Conservation (phyloP, 1,284 basidiomycete genomes). For the Sphaerobolus stellatus region DNA sequence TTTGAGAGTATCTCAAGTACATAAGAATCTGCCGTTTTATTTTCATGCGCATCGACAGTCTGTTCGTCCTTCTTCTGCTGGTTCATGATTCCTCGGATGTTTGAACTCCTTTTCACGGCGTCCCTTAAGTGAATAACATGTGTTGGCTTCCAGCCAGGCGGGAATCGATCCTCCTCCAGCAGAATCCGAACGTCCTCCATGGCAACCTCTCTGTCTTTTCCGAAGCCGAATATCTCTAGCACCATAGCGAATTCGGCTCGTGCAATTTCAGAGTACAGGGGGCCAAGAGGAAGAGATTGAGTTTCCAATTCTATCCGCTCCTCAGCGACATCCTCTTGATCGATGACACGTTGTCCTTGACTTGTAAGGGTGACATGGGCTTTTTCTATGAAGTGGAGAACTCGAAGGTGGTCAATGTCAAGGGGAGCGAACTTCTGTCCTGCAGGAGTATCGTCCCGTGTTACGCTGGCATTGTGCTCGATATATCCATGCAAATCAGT, state of each 20-base stretch:
- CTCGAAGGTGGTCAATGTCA: constrained; percentile 20
- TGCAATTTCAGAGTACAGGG: background rate
- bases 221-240: background rate
- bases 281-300: background rate
- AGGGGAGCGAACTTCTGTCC: background rate
- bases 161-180: constrained; percentile 44
- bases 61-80: too few relatives aligned
- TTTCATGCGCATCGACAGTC: too few relatives aligned
- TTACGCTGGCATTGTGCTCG: constrained; percentile 9
- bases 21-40: too few relatives aligned
- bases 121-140: constrained; percentile 25
- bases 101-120: background rate
- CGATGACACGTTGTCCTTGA: background rate
- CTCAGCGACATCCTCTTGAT: background rate
- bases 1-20: too few relatives aligned
- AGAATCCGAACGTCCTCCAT: constrained; percentile 26
- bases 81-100: background rate
- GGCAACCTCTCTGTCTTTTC: background rate
- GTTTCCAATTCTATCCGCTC: background rate
- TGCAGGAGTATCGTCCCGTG: constrained; percentile 17
- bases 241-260: constrained; percentile 3
- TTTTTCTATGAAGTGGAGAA: constrained; percentile 23
- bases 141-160: constrained; percentile 50
- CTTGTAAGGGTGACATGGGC: background rate
- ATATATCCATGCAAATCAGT: background rate